Conservation (phyloP, 1,284 basidiomycete genomes). For the Trametes versicolor region DNA sequence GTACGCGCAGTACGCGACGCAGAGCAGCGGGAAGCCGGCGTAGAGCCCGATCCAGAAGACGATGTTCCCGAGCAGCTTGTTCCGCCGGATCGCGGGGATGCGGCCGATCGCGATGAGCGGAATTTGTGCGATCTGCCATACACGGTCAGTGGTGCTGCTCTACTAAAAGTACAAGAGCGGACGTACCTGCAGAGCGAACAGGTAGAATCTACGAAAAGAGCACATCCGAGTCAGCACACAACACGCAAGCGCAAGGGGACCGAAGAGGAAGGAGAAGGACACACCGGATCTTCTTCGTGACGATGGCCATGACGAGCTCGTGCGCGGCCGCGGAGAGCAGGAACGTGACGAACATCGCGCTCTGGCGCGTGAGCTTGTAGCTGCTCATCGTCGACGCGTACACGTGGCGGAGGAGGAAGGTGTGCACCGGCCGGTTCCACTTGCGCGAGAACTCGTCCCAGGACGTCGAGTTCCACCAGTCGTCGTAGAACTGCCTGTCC, state of each 20-base stretch:
- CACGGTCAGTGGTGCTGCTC: not conserved
- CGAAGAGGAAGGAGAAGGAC: slow-evolving; percentile 37
- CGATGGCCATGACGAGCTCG: slow-evolving; percentile 96
- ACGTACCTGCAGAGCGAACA: slow-evolving; percentile 71
- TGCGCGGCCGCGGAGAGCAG: slow-evolving; percentile 89
- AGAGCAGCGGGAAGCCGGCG: slow-evolving; percentile 93
- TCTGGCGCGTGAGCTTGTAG: slow-evolving; percentile 77
- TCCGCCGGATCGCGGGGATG: slow-evolving; percentile 78
- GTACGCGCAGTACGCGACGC: slow-evolving; percentile 85
- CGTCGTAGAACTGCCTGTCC: slow-evolving; percentile 96
- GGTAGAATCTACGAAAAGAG: slow-evolving; percentile 65
- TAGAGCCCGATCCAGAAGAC: slow-evolving; percentile 95
- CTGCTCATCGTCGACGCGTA: slow-evolving; percentile 89
- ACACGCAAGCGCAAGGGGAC: not conserved
- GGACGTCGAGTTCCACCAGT: slow-evolving; percentile 98
- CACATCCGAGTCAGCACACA: not conserved
- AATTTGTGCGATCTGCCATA: slow-evolving; percentile 84
- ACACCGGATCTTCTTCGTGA: slow-evolving; percentile 88
- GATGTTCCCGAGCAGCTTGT: slow-evolving; percentile 83
- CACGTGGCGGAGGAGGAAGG: slow-evolving; percentile 94
- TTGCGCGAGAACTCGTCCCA: slow-evolving; percentile 98
- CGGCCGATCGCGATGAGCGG: slow-evolving; percentile 90
- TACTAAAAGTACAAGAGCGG: not conserved
- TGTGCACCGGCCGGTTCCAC: slow-evolving; percentile 95
- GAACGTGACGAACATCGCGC: slow-evolving; percentile 94